A percentile compares a stretch with the other conserved stretches of the same genome.
These are phyloP conservation scores for Nadsonia commutata DNA, from an alignment of 1,139 yeast species.

Conservation along the genomic window DNA sequence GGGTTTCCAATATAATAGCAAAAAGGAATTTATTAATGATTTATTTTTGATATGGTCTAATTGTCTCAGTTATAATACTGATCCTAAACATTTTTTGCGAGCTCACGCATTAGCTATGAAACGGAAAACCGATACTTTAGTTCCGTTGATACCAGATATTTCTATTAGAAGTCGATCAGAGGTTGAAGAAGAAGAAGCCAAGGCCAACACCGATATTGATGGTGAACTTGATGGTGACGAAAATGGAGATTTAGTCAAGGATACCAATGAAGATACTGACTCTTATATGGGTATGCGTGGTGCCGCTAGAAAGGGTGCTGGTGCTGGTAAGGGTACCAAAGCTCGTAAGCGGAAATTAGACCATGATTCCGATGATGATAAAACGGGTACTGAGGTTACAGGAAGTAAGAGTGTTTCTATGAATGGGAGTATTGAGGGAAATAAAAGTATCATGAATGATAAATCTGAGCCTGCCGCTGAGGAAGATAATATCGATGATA, in stretches of 20 bases:
- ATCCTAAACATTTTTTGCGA: constrained; percentile 82
- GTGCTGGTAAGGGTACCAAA: constrained; percentile 14
- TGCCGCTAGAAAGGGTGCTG: constrained; percentile 10
- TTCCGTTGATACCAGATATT: constrained; percentile 82
- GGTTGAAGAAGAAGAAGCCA: constrained; percentile 68
- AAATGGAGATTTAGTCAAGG: constrained; percentile 6
- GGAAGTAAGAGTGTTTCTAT: constrained; percentile 11
- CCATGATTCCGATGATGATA: constrained; percentile 16
- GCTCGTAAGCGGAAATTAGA: constrained; percentile 17
- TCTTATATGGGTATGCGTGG: constrained; percentile 9
- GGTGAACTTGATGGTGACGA: constrained; percentile 14
- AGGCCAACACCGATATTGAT: constrained; percentile 25
- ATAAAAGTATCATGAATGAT: background rate
- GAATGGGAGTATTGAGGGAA: constrained; percentile 2
- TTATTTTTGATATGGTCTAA: constrained; percentile 91
- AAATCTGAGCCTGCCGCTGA: background rate
- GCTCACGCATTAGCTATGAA: constrained; percentile 96
- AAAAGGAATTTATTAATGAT: constrained; percentile 83
- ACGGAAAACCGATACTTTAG: constrained; percentile 59
- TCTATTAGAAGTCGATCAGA: constrained; percentile 68
- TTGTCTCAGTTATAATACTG: constrained; percentile 85
- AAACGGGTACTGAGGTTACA: constrained; percentile 8
- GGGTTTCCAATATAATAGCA: constrained; percentile 63
- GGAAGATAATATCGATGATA: constrained; percentile 7
- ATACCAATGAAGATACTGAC: constrained; percentile 8